Conservation (phyloP, 2,329 filamentous ascomycete species). For the Penicillium sclerotiorum region DNA sequence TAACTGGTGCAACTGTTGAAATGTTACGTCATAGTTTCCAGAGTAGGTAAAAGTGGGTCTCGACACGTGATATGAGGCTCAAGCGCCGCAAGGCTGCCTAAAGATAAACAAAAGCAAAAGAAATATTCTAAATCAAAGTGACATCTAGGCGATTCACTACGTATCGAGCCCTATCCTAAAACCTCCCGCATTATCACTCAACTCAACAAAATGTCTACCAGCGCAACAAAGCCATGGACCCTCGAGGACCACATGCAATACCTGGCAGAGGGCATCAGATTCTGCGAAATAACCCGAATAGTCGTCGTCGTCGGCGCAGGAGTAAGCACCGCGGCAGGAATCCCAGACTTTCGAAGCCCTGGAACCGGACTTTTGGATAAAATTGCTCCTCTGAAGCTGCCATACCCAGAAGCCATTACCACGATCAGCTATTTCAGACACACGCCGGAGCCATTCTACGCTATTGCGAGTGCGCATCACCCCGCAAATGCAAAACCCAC, state of each 20-base stretch:
- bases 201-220: too few relatives aligned
- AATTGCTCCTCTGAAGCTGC: conserved; percentile 74
- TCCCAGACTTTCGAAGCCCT: conserved; percentile 86
- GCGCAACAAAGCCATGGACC: too few relatives aligned
- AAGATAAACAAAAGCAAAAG: too few relatives aligned
- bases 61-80: too few relatives aligned
- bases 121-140: too few relatives aligned
- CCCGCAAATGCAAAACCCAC: conserved; percentile 83
- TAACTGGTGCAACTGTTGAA: too few relatives aligned
- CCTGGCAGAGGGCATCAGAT: conserved; percentile 20
- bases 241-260: conserved; percentile 7
- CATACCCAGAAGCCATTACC: conserved; percentile 84
- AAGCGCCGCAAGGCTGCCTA: too few relatives aligned
- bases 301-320: conserved; percentile 66
- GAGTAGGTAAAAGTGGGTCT: too few relatives aligned
- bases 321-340: conserved; percentile 60
- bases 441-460: conserved; percentile 81
- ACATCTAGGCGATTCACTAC: too few relatives aligned
- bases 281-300: conserved; percentile 17
- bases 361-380: conserved; percentile 85
- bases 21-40: too few relatives aligned
- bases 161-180: too few relatives aligned
- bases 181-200: too few relatives aligned
- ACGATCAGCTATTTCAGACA: conserved; percentile 78
- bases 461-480: conserved; percentile 80